Conservation (phyloP, 1,139 yeast genomes). For the Hyphopichia buzzinii region DNA sequence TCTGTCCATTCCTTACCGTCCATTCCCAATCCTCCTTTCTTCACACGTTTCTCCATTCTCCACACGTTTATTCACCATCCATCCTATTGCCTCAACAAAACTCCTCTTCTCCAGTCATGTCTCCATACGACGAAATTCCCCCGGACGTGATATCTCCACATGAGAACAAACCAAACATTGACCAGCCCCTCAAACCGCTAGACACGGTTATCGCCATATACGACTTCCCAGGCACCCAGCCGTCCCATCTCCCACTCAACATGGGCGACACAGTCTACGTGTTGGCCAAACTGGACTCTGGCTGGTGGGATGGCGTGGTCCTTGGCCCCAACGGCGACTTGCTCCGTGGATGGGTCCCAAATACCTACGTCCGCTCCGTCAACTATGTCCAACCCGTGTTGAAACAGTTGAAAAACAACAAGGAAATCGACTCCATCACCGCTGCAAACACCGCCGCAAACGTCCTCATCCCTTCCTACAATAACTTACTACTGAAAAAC, state of each 20-base stretch:
- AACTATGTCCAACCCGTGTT: slow-evolving; percentile 48
- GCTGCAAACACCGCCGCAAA: slow-evolving; percentile 54
- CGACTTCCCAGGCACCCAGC: slow-evolving; percentile 48
- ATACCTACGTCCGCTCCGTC: slow-evolving; percentile 50
- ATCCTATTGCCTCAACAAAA: no score
- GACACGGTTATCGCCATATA: slow-evolving; percentile 54
- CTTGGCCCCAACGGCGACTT: slow-evolving; percentile 40
- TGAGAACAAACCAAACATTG: slow-evolving; percentile 15
- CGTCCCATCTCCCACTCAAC: slow-evolving; percentile 44
- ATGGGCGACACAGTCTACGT: slow-evolving; percentile 54
- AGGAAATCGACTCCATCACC: slow-evolving; percentile 44
- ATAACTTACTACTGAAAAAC: slow-evolving; percentile 38
- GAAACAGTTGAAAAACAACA: slow-evolving; percentile 37
- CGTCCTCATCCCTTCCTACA: slow-evolving; percentile 45
- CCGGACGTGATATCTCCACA: slow-evolving; percentile 39
- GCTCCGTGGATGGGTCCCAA: slow-evolving; percentile 77
- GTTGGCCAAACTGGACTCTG: slow-evolving; percentile 49
- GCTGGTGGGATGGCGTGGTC: slow-evolving; percentile 80
- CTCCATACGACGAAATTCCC: slow-evolving; percentile 33
- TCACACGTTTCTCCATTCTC: no score
- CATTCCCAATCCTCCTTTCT: no score
- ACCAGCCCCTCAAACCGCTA: slow-evolving; percentile 34
- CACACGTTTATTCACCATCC: no score
- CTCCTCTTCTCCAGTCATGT: slow-evolving; percentile 10
- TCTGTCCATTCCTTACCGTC: no score